Base-by-base conservation (phyloP, 1,139 yeast species). In the Sugiyamaella sp. region DNA sequence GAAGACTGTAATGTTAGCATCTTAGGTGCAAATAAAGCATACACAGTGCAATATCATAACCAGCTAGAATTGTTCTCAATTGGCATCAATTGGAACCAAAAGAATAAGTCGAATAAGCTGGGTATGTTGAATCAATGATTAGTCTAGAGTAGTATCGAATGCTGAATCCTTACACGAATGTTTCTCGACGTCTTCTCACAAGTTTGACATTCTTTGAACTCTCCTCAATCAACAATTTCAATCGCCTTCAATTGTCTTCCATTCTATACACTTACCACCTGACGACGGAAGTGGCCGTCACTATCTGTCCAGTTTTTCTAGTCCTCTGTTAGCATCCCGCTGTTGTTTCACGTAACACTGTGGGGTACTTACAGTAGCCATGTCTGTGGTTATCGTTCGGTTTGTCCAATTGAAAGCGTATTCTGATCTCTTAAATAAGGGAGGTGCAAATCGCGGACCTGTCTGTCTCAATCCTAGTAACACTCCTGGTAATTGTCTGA, bases 241-340 rank as follows among this genome's bases (percentile, higher is more conserved):
- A n/a, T n/a, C n/a, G n/a, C n/a, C n/a, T n/a, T n/a, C n/a, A 10
- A 24, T 24, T 10, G 10, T 24, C 29, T 24, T 24, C 29, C 10
- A 10, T 6, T 41, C 19, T 3, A n/a, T n/a, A 6, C 27, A 57
- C 66, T 25, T 57, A 63, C 67, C 24, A 56, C 61, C 51, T 66
- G 71, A 24, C 71, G 63, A n/a, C 65, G 58, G 60, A 65, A 68
- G 19, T 58, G 65, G 5, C 71, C 71, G 48, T 66, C 70, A 29
- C 51, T 53, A 53, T 61, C 58, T n/a, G 69, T 64, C 67, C 68
- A 66, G 10, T 49, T 37, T 46, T 45, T 45, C 60, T 52, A 20
- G 4, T 16, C 20, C 10, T 6, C 19, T 32, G 49, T 46, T 46
- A 49, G 38, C 33, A 14, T 41, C 33, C 17, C 14, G 8, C 5